A percentile compares a stretch with the other conserved stretches of the same genome.
phyloP scores from a whole-genome alignment of 305 asterid species.

The Fraxinus sp. region DNA sequence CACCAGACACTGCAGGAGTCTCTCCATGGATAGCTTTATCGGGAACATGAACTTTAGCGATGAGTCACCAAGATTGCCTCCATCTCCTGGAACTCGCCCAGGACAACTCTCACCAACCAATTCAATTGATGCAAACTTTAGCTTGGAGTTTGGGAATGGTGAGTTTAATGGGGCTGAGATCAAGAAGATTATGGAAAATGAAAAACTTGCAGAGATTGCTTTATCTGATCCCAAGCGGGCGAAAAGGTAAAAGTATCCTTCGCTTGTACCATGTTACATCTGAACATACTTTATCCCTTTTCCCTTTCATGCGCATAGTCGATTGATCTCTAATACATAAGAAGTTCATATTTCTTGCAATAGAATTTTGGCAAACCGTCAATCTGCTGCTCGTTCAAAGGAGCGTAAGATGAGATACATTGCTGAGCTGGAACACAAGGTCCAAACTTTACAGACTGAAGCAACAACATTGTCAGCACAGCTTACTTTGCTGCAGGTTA shows the following conservation, averaged over 20 bases:
- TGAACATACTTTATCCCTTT: not conserved
- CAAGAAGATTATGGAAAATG: constrained; percentile 90
- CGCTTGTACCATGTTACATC: not conserved
- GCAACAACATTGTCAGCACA: constrained; percentile 95
- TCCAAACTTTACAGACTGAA: constrained; percentile 87
- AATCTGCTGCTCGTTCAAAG: constrained; percentile 95
- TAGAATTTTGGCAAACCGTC: constrained; percentile 94
- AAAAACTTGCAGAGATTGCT: constrained; percentile 88
- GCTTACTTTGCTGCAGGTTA: constrained; percentile 81
- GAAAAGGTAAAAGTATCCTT: constrained; percentile 54
- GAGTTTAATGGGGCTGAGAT: constrained; percentile 87
- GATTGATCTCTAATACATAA: not conserved
- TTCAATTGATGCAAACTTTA: constrained; percentile 67
- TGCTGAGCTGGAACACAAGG: constrained; percentile 91
- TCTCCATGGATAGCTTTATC: constrained; percentile 88
- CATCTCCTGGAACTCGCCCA: constrained; percentile 55
- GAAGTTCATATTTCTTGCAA: constrained; percentile 17
- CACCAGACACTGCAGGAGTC: constrained; percentile 71
- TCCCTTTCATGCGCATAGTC: not conserved
- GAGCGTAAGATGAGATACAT: constrained; percentile 92
- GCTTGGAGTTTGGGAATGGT: constrained; percentile 87
- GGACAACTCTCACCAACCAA: constrained; percentile 65
- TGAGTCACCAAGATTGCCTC: constrained; percentile 63
- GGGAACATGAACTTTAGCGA: constrained; percentile 66
- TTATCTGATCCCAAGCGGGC: constrained; percentile 85